phyloP scores from a whole-genome alignment of 768 basidiomycete species.

The Hirschioporus abietinus region DNA sequence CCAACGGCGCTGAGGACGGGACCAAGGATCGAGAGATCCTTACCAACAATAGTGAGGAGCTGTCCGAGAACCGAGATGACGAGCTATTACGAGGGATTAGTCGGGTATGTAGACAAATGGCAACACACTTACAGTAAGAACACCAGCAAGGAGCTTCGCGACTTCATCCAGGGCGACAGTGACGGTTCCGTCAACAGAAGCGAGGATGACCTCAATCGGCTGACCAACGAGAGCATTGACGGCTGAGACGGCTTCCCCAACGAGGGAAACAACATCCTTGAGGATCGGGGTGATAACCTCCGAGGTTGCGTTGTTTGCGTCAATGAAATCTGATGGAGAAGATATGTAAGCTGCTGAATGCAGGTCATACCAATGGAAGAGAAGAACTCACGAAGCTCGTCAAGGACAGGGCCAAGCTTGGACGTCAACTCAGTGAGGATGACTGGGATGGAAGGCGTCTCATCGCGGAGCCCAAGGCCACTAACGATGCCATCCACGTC shows the following conservation, averaged over 20 bases:
- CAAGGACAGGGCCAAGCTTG: slow-evolving; percentile 15
- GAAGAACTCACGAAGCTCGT: slow-evolving; percentile 23
- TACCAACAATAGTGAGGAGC: slow-evolving; percentile 18
- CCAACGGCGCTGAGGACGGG: slow-evolving; percentile 22
- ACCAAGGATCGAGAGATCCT: slow-evolving; percentile 11
- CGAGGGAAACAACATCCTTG: slow-evolving; percentile 18
- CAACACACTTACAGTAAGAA: slow-evolving; percentile 18
- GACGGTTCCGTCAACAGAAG: slow-evolving; percentile 18
- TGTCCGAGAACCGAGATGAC: slow-evolving; percentile 24
- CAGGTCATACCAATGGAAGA: neutral
- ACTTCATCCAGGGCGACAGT: slow-evolving; percentile 23
- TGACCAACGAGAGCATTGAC: slow-evolving; percentile 24
- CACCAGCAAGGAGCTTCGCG: slow-evolving; percentile 19
- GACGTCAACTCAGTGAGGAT: slow-evolving; percentile 21
- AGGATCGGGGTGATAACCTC: slow-evolving; percentile 19
- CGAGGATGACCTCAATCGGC: slow-evolving; percentile 21
- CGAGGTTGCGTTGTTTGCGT: slow-evolving; percentile 19
- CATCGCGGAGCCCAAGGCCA: slow-evolving; percentile 13
- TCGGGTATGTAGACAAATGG: neutral
- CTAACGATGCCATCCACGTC: neutral
- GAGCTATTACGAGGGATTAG: slow-evolving; percentile 14
- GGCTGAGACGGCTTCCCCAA: slow-evolving; percentile 18
- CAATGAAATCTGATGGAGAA: slow-evolving; percentile 19
- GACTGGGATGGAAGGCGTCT: slow-evolving; percentile 17
- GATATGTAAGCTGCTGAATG: neutral